phyloP scores from a whole-genome alignment of 129 eudicot species.

The Arctium minus region DNA sequence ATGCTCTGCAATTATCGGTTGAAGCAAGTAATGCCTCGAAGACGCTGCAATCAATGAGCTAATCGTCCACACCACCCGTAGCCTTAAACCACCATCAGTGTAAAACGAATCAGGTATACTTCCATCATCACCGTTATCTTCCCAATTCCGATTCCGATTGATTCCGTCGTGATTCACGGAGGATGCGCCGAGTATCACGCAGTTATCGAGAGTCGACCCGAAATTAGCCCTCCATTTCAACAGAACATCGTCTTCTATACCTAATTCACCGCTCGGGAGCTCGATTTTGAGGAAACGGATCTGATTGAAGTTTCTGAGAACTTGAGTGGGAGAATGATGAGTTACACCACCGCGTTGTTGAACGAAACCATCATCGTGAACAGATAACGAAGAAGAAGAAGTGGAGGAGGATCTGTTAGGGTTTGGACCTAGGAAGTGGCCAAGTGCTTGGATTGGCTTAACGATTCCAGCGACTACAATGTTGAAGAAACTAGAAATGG shows the following conservation, averaged over 20 bases:
- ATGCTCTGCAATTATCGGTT: slow-evolving; percentile 77
- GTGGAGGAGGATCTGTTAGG: slow-evolving; percentile 15
- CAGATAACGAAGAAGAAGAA: background rate
- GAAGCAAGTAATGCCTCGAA: slow-evolving; percentile 78
- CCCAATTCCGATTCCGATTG: background rate
- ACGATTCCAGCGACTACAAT: slow-evolving; percentile 43
- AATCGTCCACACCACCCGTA: slow-evolving; percentile 71
- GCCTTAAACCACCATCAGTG: slow-evolving; percentile 25
- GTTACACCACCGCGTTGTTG: slow-evolving; percentile 45
- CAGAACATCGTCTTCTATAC: slow-evolving; percentile 51
- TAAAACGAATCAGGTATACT: slow-evolving; percentile 18
- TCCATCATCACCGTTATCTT: slow-evolving; percentile 39
- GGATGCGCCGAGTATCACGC: slow-evolving; percentile 53
- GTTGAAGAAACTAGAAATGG: slow-evolving; percentile 43
- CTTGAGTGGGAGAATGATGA: slow-evolving; percentile 83
- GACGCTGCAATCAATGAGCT: slow-evolving; percentile 87
- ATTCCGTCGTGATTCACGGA: slow-evolving; percentile 18
- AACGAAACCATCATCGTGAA: slow-evolving; percentile 27
- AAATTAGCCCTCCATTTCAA: slow-evolving; percentile 58
- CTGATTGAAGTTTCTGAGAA: slow-evolving; percentile 56
- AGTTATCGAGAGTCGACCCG: slow-evolving; percentile 54
- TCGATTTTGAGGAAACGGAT: slow-evolving; percentile 44
- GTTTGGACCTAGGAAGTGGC: slow-evolving; percentile 47
- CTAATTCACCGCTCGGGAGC: slow-evolving; percentile 49
- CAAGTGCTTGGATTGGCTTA: slow-evolving; percentile 58